Evolutionary conservation across 805 yeast species (phyloP).

Genomic region (Dipodascopsis tothii): DNA sequence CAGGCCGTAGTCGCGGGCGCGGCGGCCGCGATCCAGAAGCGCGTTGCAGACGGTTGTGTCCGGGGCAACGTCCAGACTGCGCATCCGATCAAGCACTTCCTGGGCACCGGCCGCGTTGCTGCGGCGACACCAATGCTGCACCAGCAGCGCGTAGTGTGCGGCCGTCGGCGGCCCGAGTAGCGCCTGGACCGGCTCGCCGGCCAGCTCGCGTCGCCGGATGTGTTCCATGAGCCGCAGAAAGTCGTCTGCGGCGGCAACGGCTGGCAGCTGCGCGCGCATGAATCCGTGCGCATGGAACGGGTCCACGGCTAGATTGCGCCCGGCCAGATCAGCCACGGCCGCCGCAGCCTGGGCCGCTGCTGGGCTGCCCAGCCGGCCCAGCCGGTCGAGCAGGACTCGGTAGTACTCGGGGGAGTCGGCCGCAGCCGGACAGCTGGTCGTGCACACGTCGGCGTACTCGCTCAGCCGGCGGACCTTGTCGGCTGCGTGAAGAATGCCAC

Average conservation of each 20-base stretch:
- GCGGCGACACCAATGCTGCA: conserved; percentile 14
- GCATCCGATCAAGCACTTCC: conserved; percentile 10
- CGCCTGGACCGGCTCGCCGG: conserved; percentile 2
- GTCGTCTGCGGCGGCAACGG: conserved; percentile 3
- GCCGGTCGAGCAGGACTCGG: conserved; percentile 7
- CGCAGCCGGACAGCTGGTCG: not conserved
- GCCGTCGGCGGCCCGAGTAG: conserved; percentile 7
- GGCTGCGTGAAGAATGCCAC: not conserved
- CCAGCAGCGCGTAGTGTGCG: conserved; percentile 14
- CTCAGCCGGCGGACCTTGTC: not conserved
- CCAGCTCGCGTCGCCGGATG: conserved; percentile 1
- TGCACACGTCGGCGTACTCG: conserved; percentile 1
- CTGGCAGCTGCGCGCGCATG: conserved; percentile 6
- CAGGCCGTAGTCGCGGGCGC: conserved; percentile 1
- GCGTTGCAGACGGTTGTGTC: conserved; percentile 6
- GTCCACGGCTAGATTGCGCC: no score
- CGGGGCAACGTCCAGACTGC: conserved; percentile 5
- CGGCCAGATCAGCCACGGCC: no score
- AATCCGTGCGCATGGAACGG: conserved; percentile 7
- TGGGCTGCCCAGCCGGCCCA: conserved; percentile 5
- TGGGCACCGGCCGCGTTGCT: conserved; percentile 1
- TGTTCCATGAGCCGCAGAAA: conserved; percentile 6
- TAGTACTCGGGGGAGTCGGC: conserved; percentile 4
- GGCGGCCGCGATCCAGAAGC: conserved; percentile 8
- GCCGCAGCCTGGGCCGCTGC: no score